A percentile compares a stretch with the other conserved stretches of the same genome.
These are phyloP conservation scores for Paecilomyces formosus DNA, from an alignment of 2,329 filamentous ascomycete species.

Conservation along the genomic window DNA sequence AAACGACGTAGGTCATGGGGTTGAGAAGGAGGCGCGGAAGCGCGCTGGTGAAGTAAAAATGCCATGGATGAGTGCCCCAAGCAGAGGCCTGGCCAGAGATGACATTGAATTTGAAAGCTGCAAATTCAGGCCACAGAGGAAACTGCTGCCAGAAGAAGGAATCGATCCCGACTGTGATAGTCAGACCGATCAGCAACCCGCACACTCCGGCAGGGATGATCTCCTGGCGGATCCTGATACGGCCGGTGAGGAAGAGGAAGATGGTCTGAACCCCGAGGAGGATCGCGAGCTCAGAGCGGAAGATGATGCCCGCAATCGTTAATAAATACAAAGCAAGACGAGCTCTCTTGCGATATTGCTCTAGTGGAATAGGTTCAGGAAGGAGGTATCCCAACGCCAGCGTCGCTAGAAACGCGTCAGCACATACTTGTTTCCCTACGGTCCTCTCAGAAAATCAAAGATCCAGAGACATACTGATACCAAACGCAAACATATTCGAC, in stretches of 20 bases:
- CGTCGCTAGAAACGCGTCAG: constrained; percentile 20
- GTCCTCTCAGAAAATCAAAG: constrained; percentile 2
- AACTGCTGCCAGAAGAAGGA: constrained; percentile 85
- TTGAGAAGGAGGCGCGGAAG: constrained; percentile 80
- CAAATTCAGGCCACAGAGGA: constrained; percentile 81
- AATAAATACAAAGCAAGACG: constrained; percentile 65
- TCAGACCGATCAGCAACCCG: constrained; percentile 60
- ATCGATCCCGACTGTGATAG: constrained; percentile 67
- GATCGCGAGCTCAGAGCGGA: constrained; percentile 82
- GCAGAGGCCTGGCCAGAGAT: constrained; percentile 71
- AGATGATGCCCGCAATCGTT: constrained; percentile 73
- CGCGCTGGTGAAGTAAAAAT: constrained; percentile 77
- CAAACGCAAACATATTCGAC: constrained; percentile 95
- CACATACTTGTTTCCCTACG: not conserved
- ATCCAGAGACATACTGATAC: constrained; percentile 56
- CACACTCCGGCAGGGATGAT: constrained; percentile 60
- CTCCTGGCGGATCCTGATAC: constrained; percentile 43
- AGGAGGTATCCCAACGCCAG: constrained; percentile 42
- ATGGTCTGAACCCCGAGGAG: constrained; percentile 63
- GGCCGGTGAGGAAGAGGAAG: constrained; percentile 53
- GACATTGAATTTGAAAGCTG: constrained; percentile 86
- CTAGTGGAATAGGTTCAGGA: constrained; percentile 26
- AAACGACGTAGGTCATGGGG: constrained; percentile 54
- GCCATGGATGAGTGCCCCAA: constrained; percentile 82
- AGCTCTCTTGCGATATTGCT: constrained; percentile 40